Evolutionary conservation across 2,329 filamentous ascomycete genomes (phyloP).

Genomic region (Ceratocystis eucalypticola): DNA sequence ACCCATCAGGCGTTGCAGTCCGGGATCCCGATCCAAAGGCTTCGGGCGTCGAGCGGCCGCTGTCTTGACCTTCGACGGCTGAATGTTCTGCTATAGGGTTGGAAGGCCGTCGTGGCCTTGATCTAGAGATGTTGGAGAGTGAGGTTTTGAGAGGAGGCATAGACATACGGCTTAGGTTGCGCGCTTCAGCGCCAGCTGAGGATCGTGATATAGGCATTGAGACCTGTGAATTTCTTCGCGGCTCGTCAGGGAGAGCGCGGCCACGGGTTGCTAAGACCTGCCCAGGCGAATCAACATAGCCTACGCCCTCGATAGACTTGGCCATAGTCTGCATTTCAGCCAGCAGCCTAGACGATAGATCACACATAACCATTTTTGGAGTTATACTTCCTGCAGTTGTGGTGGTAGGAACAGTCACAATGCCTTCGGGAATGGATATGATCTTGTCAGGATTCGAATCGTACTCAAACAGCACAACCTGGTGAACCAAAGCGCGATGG

Average conservation of each 20-base stretch:
- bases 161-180: conserved; percentile 59
- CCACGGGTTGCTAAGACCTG: conserved; percentile 29
- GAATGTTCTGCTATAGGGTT: conserved; percentile 31
- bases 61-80: conserved; percentile 25
- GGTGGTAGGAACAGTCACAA: conserved; percentile 55
- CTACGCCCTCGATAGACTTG: conserved; percentile 57
- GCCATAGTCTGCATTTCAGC: conserved; percentile 64
- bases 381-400: conserved; percentile 52
- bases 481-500: conserved; percentile 63
- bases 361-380: conserved; percentile 59
- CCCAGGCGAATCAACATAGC: conserved; percentile 64
- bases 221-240: conserved; percentile 44
- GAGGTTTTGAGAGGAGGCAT: conserved; percentile 54
- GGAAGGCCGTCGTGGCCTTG: conserved; percentile 31
- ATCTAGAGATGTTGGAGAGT: neutral
- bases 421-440: conserved; percentile 49
- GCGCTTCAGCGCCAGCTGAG: conserved; percentile 40
- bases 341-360: conserved; percentile 58
- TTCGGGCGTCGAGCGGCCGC: conserved; percentile 34
- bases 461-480: conserved; percentile 69
- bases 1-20: conserved; percentile 31
- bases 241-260: conserved; percentile 23
- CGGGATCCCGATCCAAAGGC: conserved; percentile 23
- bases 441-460: conserved; percentile 34
- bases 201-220: conserved; percentile 34